Evolutionary conservation across 768 basidiomycete species (phyloP), one percentile per base, ranked within the genome.

Genomic region (Cystofilobasidium ferigula): DNA sequence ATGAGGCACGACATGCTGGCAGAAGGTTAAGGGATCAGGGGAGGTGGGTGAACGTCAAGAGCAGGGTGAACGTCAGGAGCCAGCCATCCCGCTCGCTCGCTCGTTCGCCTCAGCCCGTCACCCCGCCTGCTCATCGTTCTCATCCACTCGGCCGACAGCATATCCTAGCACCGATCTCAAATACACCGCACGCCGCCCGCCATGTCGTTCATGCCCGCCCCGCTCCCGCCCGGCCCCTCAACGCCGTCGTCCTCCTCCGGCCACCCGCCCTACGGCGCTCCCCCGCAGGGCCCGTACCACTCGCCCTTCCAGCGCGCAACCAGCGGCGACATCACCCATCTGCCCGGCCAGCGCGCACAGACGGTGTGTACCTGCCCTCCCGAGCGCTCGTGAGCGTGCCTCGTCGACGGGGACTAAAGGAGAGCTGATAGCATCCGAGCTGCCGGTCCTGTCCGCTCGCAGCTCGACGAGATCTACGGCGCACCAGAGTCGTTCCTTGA

Each of bases 391-490:
- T n/a, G n/a, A n/a, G n/a, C n/a, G n/a, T n/a, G n/a, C n/a, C n/a
- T n/a, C n/a, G n/a, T n/a, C n/a, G n/a, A n/a, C n/a, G n/a, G n/a
- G n/a, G n/a, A n/a, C n/a, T n/a, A n/a, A n/a, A n/a, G n/a, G n/a
- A n/a, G n/a, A n/a, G n/a, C n/a, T n/a, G 20, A 28, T 20, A 28
- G 4, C 5, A 47, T 47, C 28, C 9, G 43, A 16, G 32, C 47
- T 51, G 22, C 8, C 2, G 10, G 34, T 30, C 58, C n/a, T 43
- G 10, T 16, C 30, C 35, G n/a, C 34, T 3, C 3, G 13, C 69
- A 70, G 70, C 70, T 95, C 72, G 93, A 97, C 78, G 93, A 97
- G 79, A 94, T 95, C 91, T 99, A 98, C 74, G 88, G 87, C 71
- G 86, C 94, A 7, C 94, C 94, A 40, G 65, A 67, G 30, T 56